Base-by-base conservation (phyloP, 805 yeast genomes). In the Cyberlindnera xylosilytica region DNA sequence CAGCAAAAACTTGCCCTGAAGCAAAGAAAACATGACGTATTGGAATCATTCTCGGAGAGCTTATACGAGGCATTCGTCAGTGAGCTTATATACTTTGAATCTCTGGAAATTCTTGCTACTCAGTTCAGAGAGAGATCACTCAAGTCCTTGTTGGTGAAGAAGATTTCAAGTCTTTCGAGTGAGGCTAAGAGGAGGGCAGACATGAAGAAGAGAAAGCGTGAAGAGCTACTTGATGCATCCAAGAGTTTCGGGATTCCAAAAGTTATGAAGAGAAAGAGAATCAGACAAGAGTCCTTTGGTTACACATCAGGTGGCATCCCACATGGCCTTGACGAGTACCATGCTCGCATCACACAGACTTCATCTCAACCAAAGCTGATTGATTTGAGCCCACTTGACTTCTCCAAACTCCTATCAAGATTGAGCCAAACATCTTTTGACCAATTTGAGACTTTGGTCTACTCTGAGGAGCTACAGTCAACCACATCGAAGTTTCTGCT, bases 1-100 rank as follows among this genome's bases (percentile, higher is more conserved):
- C 16, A 41, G 5, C 42, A 38, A 11, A 50, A 51, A 19, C 38
- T 51, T 3, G 46, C 40, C 8, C 36, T 48, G n/a, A 36, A 46
- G 6, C 18, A 46, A 22, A 41, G 46, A 19, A 49, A 46, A 34
- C 65, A 58, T 45, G 47, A 60, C 19, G 39, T 69, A 1, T 57
- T 79, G 2, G 57, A 68, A 0, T 44, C 61, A 0, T 61, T 82
- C n/a, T 56, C 81, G 1, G 53, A 60, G 1, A 85, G 79, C 31
- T 57, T 86, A 1, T 83, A 66, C 47, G 54, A 60, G 15, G 86
- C 90, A 0, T 81, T 85, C 51, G 54, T 86, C 32, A 70, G 74
- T 34, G 90, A 84, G 49, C 66, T 74, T 29, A 56, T 76, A 0
- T 78, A 70, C 52, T 59, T 73, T 29, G 58, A 64, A 3, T 60